Conservation (phyloP, 2,329 filamentous ascomycete genomes). For the Penicillium brasilianum region DNA sequence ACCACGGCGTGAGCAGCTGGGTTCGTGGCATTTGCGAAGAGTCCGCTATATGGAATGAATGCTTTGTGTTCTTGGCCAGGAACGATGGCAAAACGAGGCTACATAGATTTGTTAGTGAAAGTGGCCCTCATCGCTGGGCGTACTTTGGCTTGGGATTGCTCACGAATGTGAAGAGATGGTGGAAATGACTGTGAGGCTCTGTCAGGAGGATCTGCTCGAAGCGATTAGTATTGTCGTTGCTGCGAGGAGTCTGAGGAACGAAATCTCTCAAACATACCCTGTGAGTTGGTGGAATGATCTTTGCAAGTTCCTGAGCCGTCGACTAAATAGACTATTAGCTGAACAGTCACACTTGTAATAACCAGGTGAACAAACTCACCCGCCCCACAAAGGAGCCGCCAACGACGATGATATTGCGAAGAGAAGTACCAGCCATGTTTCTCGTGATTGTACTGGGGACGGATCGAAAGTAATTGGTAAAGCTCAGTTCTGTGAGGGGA, state of each 20-base stretch:
- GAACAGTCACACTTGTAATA: constrained; percentile 2
- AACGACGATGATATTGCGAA: constrained; percentile 44
- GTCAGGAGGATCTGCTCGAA: constrained; percentile 37
- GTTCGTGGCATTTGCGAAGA: constrained; percentile 35
- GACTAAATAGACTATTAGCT: constrained; percentile 24
- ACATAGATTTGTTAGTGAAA: neutral
- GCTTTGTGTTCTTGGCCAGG: constrained; percentile 45
- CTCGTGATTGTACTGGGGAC: neutral
- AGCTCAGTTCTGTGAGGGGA: neutral
- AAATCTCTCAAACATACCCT: constrained; percentile 29
- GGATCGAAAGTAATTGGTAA: neutral
- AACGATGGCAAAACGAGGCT: constrained; percentile 43
- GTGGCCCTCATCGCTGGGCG: too few relatives aligned
- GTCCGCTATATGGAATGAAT: constrained; percentile 41
- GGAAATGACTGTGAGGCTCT: constrained; percentile 44
- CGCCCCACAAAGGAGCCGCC: constrained; percentile 45
- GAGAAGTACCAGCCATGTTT: constrained; percentile 33
- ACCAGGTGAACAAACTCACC: constrained; percentile 25
- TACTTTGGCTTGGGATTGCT: constrained; percentile 6
- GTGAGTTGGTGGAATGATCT: constrained; percentile 41
- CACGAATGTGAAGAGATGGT: constrained; percentile 45
- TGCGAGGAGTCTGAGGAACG: neutral
- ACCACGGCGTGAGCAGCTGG: constrained; percentile 35
- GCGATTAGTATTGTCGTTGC: constrained; percentile 4
- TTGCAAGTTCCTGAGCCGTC: constrained; percentile 44